A percentile compares a stretch with the other conserved stretches of the same genome.
Evolutionary conservation across 805 yeast genomes (phyloP).

Genomic region (Ogataea methanolica): DNA sequence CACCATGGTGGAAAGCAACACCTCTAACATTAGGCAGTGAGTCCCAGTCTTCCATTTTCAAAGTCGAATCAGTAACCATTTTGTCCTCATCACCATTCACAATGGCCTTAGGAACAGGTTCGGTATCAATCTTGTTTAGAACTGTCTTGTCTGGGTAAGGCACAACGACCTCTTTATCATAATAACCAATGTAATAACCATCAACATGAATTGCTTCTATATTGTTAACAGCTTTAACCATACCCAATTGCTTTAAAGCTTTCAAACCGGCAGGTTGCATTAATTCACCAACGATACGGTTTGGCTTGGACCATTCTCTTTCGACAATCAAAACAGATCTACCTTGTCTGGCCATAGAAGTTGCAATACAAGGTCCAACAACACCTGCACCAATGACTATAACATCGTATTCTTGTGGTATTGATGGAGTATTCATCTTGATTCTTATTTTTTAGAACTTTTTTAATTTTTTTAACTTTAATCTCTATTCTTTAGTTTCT

Average conservation of each 20-base stretch:
- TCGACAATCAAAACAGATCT: slow-evolving; percentile 75
- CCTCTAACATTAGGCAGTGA: slow-evolving; percentile 58
- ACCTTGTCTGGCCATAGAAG: slow-evolving; percentile 86
- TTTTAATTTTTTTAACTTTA: neutral
- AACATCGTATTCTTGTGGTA: slow-evolving; percentile 55
- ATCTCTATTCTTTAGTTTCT: neutral
- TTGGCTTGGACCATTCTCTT: slow-evolving; percentile 89
- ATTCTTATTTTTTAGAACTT: neutral
- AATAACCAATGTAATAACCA: slow-evolving; percentile 78
- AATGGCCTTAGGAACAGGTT: slow-evolving; percentile 49
- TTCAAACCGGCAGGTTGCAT: slow-evolving; percentile 96
- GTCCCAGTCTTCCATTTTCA: slow-evolving; percentile 52
- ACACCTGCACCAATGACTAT: slow-evolving; percentile 98
- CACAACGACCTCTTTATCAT: slow-evolving; percentile 51
- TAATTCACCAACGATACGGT: slow-evolving; percentile 94
- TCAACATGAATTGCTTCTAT: slow-evolving; percentile 73
- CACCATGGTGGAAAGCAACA: slow-evolving; percentile 90
- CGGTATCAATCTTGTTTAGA: slow-evolving; percentile 39
- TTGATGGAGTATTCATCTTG: neutral
- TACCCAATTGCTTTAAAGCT: slow-evolving; percentile 76
- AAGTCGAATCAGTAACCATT: slow-evolving; percentile 42
- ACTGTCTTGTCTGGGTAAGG: slow-evolving; percentile 68
- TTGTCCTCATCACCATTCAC: slow-evolving; percentile 55
- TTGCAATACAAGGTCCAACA: slow-evolving; percentile 90
- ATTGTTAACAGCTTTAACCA: slow-evolving; percentile 67